Base-by-base conservation (phyloP, 108 stramenopile genomes). In the Pseudonitzschia multiseries region DNA sequence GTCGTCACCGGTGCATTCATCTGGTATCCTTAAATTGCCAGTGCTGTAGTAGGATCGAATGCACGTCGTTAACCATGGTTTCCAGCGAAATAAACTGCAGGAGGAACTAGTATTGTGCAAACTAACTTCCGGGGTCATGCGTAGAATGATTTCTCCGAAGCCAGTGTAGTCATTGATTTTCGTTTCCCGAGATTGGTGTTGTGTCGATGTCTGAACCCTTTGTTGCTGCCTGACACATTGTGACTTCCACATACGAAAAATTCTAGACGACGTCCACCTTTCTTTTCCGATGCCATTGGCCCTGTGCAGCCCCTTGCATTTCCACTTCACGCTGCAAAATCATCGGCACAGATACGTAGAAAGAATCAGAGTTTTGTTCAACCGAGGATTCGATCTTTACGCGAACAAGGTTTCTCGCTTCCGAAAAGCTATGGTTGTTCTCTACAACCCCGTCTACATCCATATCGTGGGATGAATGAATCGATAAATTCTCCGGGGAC, bases 1-100 rank as follows among this genome's bases (percentile, higher is more conserved):
- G 43, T 85, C 84, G n/a, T 57, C 57, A 6, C 84, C 84, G n/a
- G 22, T 13, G 59, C 80, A 81, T 10, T 76, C 71, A 53, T 79
- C 78, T 17, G 84, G 78, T 24, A 85, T 68, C 15, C 68, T 40
- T 15, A 85, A 48, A 26, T 36, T 72, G 3, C 84, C 84, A 17
- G 67, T 74, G 12, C 69, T 75, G 75, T 81, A 85, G 57, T 62
- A 85, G 9, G 56, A 42, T 1, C 52, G 56, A 28, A 84, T 66
- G 51, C 71, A 74, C 10, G 61, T 57, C 13, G 77, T 81, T 15
- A 84, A 54, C 79, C 80, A 81, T 51, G 83, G 77, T 41, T 74
- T 76, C 83, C 83, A 84, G 28, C 54, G 46, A n/a, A 84, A 56
- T 14, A 28, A 27, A 24, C 70, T 71, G 9, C 57, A 48, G 18